Evolutionary conservation across 1,284 basidiomycete species (phyloP), one percentile per base, ranked within the genome.

Genomic region (Tetrapyrgos nigripes): DNA sequence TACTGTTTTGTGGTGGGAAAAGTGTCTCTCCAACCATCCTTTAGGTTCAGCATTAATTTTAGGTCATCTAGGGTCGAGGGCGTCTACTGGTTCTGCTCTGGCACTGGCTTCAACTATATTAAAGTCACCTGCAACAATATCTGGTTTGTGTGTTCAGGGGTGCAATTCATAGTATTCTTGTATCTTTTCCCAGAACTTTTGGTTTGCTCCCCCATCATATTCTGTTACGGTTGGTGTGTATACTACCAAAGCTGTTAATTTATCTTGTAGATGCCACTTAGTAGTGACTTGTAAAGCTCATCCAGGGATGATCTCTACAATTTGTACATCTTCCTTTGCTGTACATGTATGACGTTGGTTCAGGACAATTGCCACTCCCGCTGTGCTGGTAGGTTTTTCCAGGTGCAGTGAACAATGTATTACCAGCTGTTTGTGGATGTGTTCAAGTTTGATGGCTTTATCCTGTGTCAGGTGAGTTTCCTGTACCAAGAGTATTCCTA

Each of bases 21-120:
- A 0, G 66, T 68, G 3, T 47, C 5, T 14, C 71, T 14, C 74
- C 74, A 75, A 1, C 72, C 70, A 43, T 78, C 72, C 1, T 31
- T 5, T 5, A 75, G 56, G 0, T 58, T 2, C 0, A 76, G 60
- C 1, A 40, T 31, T 1, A 28, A 21, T 33, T 65, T 63, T 0
- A 71, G 63, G 13, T 61, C 52, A 6, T 58, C 57, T 0, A 69
- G 61, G 2, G 59, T 58, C 46, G 3, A 51, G 53, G 13, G 64
- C 50, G 10, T 37, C 58, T 0, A 56, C 40, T 6, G 24, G 14
- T 26, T 71, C 70, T 1, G 51, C 14, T 1, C 58, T 52, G 8
- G 49, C 21, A 8, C 43, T 44, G 3, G 61, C 57, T 33, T 68
- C 66, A 1, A 65, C 63, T 14, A 58, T 51, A 29, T 68, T 68